Evolutionary conservation across 306 rosid genomes (phyloP).

Genomic region (Luffa aegyptiaca): DNA sequence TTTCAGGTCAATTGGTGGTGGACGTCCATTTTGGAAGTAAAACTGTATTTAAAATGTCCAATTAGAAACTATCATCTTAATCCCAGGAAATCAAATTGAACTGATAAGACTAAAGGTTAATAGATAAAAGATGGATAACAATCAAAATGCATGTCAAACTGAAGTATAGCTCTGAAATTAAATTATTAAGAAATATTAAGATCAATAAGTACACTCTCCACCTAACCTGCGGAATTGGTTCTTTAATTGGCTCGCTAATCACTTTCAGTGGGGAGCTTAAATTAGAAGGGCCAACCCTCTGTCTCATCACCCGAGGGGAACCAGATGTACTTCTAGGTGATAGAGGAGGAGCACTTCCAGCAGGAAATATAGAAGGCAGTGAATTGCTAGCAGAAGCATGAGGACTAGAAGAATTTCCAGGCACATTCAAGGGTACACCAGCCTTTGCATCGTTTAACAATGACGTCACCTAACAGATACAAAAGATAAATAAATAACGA

Average conservation of each 20-base stretch:
- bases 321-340: conserved; percentile 91
- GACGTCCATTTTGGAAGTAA: conserved; percentile 85
- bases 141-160: neutral
- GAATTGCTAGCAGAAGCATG: conserved; percentile 60
- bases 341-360: conserved; percentile 96
- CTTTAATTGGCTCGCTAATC: conserved; percentile 88
- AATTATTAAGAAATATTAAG: neutral
- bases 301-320: conserved; percentile 91
- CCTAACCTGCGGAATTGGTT: conserved; percentile 95
- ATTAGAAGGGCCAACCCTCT: conserved; percentile 82
- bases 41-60: conserved; percentile 42
- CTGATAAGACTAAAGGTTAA: conserved; percentile 12
- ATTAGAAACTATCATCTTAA: conserved; percentile 14
- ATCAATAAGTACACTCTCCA: neutral
- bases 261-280: conserved; percentile 90
- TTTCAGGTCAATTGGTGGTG: conserved; percentile 69
- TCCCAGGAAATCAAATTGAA: conserved; percentile 1
- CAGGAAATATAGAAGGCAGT: conserved; percentile 97
- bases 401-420: conserved; percentile 90
- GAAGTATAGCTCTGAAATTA: neutral
- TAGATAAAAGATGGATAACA: conserved; percentile 1
- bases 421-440: conserved; percentile 80
- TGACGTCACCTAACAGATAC: conserved; percentile 46
- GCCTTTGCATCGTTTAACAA: conserved; percentile 85
- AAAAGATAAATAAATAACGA: neutral